Base-by-base conservation (phyloP, 2,329 filamentous ascomycete species). In the Triangularia setosa region DNA sequence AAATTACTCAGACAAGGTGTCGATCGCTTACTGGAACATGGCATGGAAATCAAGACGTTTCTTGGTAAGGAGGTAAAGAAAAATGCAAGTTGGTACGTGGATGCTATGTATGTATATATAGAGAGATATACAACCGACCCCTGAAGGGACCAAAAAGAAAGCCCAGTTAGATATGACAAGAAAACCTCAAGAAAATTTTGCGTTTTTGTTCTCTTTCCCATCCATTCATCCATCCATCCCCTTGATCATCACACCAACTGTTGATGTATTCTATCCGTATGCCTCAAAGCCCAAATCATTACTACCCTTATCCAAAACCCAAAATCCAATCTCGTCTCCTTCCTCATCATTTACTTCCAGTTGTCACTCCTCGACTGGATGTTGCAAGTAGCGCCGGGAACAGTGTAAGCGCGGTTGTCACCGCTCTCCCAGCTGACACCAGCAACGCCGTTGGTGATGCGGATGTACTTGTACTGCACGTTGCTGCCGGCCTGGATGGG, bases 381-480 rank as follows among this genome's bases (percentile, higher is more conserved):
- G 40, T 60, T 12, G 58, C 58, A 60, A 53, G 58, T 60, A 53
- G 72, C 72, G 11, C 65, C 65, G 0, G 75, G 65, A 7, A 79
- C 75, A 2, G 75, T 78, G 66, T 78, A 77, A 18, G 72, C 71
- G 54, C 79, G 80, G 72, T 86, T 80, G 0, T 78, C 76, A 23
- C 86, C 86, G 60, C 78, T 81, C 74, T 92, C 89, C 89, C 89
- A 92, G 24, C 33, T 60, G 9, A 60, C 58, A 11, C 58, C 58
- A 11, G 24, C 21, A 52, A 60, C 58, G 11, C 40, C 40, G 40
- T 48, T 48, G n/a, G 40, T 48, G 40, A 48, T 48, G 24, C 58
- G 58, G 25, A 60, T 53, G 58, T 86, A 92, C 78, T 92, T 91
- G 75, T 91, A 92, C 77, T 86, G 71, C 53, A 92, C 78, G 2